A percentile compares a stretch with the other conserved stretches of the same genome.
phyloP scores from a whole-genome alignment of 2,329 filamentous ascomycete species.

The Fusarium staphyleae region DNA sequence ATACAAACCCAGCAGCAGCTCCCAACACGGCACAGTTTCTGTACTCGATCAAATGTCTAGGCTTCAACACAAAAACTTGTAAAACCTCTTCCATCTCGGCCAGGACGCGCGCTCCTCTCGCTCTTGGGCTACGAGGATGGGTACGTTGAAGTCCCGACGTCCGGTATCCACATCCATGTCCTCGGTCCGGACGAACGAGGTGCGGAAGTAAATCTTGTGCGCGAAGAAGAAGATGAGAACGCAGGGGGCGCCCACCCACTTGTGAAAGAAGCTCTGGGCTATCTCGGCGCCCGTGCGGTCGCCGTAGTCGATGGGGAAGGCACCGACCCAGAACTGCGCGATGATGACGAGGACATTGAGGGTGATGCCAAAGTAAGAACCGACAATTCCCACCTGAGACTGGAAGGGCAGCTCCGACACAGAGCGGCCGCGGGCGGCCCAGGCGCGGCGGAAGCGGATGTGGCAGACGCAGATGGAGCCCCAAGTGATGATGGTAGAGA shows the following conservation, averaged over 20 bases:
- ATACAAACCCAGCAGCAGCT: slow-evolving; percentile 8
- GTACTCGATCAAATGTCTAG: too few relatives aligned
- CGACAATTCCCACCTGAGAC: slow-evolving; percentile 78
- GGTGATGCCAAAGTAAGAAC: slow-evolving; percentile 79
- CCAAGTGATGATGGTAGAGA: slow-evolving; percentile 82
- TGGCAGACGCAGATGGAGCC: slow-evolving; percentile 86
- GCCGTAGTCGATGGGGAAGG: slow-evolving; percentile 72
- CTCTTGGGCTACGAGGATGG: slow-evolving; percentile 81
- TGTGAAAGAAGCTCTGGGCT: slow-evolving; percentile 74
- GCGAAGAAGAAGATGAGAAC: slow-evolving; percentile 71
- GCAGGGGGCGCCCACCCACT: slow-evolving; percentile 74
- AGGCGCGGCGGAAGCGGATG: slow-evolving; percentile 88
- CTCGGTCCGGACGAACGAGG: slow-evolving; percentile 67
- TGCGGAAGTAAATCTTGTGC: slow-evolving; percentile 80
- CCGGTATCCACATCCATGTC: slow-evolving; percentile 92
- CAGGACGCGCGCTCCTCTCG: slow-evolving; percentile 73
- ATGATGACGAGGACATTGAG: slow-evolving; percentile 79
- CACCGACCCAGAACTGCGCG: slow-evolving; percentile 88
- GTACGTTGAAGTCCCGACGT: slow-evolving; percentile 82
- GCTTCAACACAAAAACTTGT: slow-evolving; percentile 73
- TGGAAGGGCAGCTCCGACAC: slow-evolving; percentile 81
- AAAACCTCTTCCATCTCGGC: slow-evolving; percentile 79
- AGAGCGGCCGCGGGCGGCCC: slow-evolving; percentile 72
- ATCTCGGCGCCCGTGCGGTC: slow-evolving; percentile 53
- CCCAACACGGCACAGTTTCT: background rate